Evolutionary conservation across 169 alveolate genomes (phyloP), one percentile per base, ranked within the genome.

Genomic region (Plasmodium knowlesi): DNA sequence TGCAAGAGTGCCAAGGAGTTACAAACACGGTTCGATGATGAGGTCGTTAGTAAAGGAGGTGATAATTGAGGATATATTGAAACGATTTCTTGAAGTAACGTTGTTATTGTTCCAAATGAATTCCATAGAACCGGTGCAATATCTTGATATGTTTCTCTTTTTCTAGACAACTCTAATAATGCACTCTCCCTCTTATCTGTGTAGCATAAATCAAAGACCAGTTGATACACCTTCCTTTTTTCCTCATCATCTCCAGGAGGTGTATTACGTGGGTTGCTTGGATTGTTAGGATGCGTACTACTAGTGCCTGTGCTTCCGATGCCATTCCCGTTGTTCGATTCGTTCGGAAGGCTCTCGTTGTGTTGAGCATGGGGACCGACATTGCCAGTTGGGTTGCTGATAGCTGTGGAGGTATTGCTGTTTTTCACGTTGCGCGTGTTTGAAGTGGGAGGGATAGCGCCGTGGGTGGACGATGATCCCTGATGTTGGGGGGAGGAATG

Each of bases 121-220:
- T 99, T 98, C 99, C 99, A 99, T 16, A 99, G 96, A 82, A 98
- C 96, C n/a, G 99, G 99, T 25, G 99, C 99, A 61, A 99, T 96
- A 89, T 99, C 99, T 19, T 99, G 97, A 94, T 97, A 97, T 76
- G 98, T 98, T 73, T 97, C 98, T 43, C 98, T 92, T 61, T 96
- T 96, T 94, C 97, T 96, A 25, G 99, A 97, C 80, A 99, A 97
- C 94, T 99, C 99, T 12, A 97, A 95, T 81, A 99, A 93, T 34
- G 99, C 99, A 71, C 97, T 96, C 94, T 99, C 99, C 79, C 99
- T 96, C 93, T 98, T 99, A 30, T 98, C 99, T 41, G 98, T 96
- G 61, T 97, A 97, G 83, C 98, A 97, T 84, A 99, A 93, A 74
- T 98, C 99, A 41, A 98, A 96, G 16, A 99, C 97, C 43, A 97